A percentile compares a stretch with the other conserved stretches of the same genome.
Evolutionary conservation across 2,329 filamentous ascomycete species (phyloP).

Genomic region (Ambrosiella cleistominuta): DNA sequence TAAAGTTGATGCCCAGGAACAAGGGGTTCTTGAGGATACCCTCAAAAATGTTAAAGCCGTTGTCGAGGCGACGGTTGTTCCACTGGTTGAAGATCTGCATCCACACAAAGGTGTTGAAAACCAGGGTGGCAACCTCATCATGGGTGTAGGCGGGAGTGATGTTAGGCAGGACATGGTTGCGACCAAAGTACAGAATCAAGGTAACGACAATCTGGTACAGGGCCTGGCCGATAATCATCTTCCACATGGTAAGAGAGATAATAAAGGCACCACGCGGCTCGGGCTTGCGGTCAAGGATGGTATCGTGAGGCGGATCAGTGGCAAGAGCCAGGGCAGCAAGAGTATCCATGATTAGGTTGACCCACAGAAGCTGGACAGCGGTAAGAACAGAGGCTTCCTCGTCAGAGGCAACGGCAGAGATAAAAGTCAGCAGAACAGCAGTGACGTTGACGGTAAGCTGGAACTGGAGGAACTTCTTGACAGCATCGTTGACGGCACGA

Average conservation of each 20-base stretch:
- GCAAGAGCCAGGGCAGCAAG: constrained; percentile 78
- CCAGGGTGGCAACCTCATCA: constrained; percentile 53
- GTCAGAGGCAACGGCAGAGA: constrained; percentile 59
- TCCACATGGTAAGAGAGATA: constrained; percentile 92
- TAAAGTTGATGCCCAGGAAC: constrained; percentile 67
- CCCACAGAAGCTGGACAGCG: constrained; percentile 85
- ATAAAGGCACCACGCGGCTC: constrained; percentile 39
- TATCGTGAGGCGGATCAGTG: constrained; percentile 73
- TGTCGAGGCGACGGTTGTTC: constrained; percentile 91
- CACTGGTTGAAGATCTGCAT: constrained; percentile 99
- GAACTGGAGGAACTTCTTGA: constrained; percentile 61
- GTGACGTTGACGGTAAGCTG: constrained; percentile 84
- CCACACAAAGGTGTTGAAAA: constrained; percentile 98
- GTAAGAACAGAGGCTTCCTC: constrained; percentile 61
- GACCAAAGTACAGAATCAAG: constrained; percentile 66
- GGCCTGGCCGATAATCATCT: constrained; percentile 92
- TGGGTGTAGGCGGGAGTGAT: constrained; percentile 8
- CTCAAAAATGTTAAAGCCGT: constrained; percentile 90
- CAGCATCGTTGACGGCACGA: constrained; percentile 57
- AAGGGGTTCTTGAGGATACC: constrained; percentile 71
- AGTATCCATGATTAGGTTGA: constrained; percentile 95
- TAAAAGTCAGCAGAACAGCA: constrained; percentile 71
- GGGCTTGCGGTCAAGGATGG: constrained; percentile 60
- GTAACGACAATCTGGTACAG: constrained; percentile 72
- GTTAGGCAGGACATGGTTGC: constrained; percentile 12